Percentiles rank a stretch among this genome's conserved stretches.
phyloP scores from a whole-genome alignment of 164 flowering plant genomes.

The Dillenia turbinata region DNA sequence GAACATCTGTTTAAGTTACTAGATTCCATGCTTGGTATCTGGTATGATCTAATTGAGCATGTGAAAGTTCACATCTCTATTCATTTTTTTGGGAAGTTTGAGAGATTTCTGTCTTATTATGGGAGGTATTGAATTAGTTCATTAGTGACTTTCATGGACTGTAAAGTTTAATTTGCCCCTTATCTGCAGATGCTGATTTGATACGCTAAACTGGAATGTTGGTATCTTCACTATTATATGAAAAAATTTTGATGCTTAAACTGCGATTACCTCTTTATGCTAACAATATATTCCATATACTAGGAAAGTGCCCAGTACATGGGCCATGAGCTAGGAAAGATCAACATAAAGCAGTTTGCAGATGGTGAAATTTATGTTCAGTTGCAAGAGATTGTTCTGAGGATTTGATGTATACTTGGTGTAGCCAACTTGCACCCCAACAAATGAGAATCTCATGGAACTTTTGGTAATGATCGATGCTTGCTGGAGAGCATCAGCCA shows the following conservation, averaged over 20 bases:
- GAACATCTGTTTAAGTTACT: too few species aligned
- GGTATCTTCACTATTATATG: neutral
- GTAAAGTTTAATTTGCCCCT: too few species aligned
- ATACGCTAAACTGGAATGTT: neutral
- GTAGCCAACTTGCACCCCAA: conserved; percentile 96
- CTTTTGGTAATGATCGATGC: conserved; percentile 94
- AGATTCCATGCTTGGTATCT: too few species aligned
- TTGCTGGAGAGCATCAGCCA: conserved; percentile 96
- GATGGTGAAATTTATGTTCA: conserved; percentile 97
- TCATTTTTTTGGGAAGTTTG: too few species aligned
- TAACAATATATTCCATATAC: neutral
- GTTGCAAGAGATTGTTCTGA: conserved; percentile 91
- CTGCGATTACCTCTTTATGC: neutral
- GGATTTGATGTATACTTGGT: conserved; percentile 95
- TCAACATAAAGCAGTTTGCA: conserved; percentile 77
- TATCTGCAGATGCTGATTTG: too few species aligned
- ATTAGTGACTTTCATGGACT: too few species aligned
- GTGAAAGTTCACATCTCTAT: too few species aligned
- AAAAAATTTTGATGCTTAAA: neutral
- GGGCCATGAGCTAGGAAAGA: conserved; percentile 88
- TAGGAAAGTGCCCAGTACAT: conserved; percentile 94
- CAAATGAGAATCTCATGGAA: conserved; percentile 98
- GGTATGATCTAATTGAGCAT: too few species aligned
- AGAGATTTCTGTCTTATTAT: too few species aligned
- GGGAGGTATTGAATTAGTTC: too few species aligned